A percentile compares a stretch with the other conserved stretches of the same genome.
Evolutionary conservation across 306 rosid species (phyloP).

Genomic region (Trifolium dubium): DNA sequence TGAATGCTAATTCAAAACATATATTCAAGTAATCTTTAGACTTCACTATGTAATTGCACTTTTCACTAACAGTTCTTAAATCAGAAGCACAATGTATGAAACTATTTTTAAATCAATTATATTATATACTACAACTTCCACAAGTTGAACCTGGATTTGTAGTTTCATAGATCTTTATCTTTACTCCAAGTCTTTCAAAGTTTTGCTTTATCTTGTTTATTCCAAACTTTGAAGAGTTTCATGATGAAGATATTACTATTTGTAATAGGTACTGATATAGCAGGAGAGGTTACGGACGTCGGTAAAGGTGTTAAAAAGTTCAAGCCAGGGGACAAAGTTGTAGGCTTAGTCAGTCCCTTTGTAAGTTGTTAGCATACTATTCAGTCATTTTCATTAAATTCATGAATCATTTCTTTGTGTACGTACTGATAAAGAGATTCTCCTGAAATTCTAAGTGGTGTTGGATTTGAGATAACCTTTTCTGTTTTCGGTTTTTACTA

Average conservation of each 20-base stretch:
- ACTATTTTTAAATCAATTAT: not conserved
- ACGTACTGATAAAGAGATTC: not conserved
- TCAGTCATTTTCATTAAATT: not conserved
- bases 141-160: conserved; percentile 12
- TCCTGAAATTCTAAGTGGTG: not conserved
- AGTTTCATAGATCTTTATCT: not conserved
- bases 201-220: not conserved
- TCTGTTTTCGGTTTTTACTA: not conserved
- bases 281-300: conserved; percentile 68
- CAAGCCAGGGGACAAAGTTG: conserved; percentile 74
- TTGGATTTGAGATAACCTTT: not conserved
- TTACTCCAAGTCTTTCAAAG: not conserved
- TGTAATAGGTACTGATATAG: conserved; percentile 66
- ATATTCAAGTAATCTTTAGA: not conserved
- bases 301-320: conserved; percentile 63
- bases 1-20: not conserved
- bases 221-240: conserved; percentile 18
- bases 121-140: not conserved
- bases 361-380: conserved; percentile 45
- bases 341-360: conserved; percentile 37
- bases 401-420: not conserved
- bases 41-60: too few species aligned
- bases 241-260: conserved; percentile 23
- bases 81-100: too few species aligned
- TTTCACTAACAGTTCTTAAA: too few species aligned